These are phyloP conservation scores for Fusarium siculi DNA, from an alignment of 2,329 filamentous ascomycete genomes.

Conservation along the genomic window DNA sequence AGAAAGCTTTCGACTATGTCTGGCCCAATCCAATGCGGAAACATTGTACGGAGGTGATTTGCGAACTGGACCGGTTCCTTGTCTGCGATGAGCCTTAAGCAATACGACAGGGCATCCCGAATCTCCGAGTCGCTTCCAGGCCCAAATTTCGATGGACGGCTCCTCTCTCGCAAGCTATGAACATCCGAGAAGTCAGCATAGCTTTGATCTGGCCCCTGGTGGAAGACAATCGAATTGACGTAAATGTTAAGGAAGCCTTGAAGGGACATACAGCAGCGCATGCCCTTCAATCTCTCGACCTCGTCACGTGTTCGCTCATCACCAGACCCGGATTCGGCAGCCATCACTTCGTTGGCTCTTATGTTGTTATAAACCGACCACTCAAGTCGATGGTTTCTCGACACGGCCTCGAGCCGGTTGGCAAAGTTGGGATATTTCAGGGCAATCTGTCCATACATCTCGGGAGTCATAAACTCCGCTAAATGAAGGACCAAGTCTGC, in stretches of 20 bases:
- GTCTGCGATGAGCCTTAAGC: background rate
- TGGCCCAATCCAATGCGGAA: background rate
- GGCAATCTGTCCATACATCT: background rate
- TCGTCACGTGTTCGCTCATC: too few relatives aligned
- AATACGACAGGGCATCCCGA: background rate
- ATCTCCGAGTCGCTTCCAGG: background rate
- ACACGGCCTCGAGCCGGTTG: accelerated
- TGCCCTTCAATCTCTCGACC: too few relatives aligned
- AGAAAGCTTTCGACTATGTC: background rate
- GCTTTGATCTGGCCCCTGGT: too few relatives aligned
- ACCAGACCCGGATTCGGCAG: background rate
- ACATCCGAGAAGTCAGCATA: too few relatives aligned
- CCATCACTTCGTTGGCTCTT: background rate
- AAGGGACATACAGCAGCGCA: too few relatives aligned
- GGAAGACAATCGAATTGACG: too few relatives aligned
- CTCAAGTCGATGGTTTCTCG: background rate
- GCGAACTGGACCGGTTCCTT: background rate
- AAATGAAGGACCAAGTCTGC: background rate
- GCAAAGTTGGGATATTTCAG: background rate
- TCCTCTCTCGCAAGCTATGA: too few relatives aligned
- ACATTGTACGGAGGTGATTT: accelerated
- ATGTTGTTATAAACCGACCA: background rate
- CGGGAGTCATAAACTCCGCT: background rate
- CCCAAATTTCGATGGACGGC: background rate
- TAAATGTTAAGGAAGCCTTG: too few relatives aligned